Base-by-base conservation (phyloP, 768 basidiomycete species). In the Mycena pura region DNA sequence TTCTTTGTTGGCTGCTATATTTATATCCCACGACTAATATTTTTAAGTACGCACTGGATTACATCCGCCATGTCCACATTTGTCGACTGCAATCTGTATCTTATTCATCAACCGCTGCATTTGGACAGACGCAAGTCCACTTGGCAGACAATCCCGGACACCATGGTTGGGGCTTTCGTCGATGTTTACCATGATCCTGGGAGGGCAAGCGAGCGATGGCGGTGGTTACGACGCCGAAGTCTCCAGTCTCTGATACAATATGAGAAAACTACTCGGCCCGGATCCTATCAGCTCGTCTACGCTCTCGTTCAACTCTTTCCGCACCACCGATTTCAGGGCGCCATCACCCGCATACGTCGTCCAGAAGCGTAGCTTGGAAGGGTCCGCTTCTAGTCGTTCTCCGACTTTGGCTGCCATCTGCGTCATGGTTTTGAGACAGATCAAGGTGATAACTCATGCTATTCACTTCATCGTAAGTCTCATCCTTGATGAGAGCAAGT, bases 21-120 rank as follows among this genome's bases (percentile, higher is more conserved):
- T 47, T 57, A 57, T 29, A 17, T 48, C 17, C 32, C 19, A 27
- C 22, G 27, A 19, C 45, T 17, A 31, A 15, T 34, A 34, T 34
- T 46, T 21, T 46, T 25, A 15, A 46, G 15, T 31, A 19, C 29
- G n/a, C 40, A 22, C 25, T 45, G 21, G 19, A n/a, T n/a, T n/a
- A n/a, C 56, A 62, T 45, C 38, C 32, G 15, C 29, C 13, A 34
- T 34, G 25, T 29, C 43, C 49, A 46, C 61, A 57, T n/a, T 62
- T 62, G 61, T 57, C 61, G 49, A 19, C 22, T 34, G 38, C 43
- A 44, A 13, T 49, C 22, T 36, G 46, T 46, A 46, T 38, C 25
- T 19, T 38, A 55, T 46, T 78, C 77, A 17, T 62, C 62, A 31
- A 71, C 69, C n/a, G 78, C 75, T 3, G 73, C 77, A 44, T 77